phyloP scores from a whole-genome alignment of 164 flowering plant species.

The Tetrastigma voinierianum region DNA sequence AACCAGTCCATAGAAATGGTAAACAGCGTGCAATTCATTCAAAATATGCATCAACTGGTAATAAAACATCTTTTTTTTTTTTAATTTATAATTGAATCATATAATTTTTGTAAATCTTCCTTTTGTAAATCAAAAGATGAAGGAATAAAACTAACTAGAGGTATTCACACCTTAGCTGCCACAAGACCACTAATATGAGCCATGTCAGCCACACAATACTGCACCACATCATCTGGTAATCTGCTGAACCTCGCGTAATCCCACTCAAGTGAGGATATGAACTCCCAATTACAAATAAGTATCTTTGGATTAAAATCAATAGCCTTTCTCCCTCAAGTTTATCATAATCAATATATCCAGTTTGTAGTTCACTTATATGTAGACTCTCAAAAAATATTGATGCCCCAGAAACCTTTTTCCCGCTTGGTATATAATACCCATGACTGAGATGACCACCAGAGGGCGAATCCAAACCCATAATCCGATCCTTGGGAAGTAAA shows the following conservation, averaged over 20 bases:
- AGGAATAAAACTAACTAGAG: background rate
- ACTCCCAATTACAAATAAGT: conserved; percentile 52
- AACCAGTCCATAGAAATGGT: too few species aligned
- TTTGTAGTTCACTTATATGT: conserved; percentile 74
- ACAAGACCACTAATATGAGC: conserved; percentile 50
- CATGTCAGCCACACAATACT: conserved; percentile 50
- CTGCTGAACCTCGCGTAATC: conserved; percentile 40
- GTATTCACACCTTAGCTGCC: conserved; percentile 38
- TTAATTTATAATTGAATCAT: background rate
- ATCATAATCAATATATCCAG: conserved; percentile 86
- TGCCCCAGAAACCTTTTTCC: conserved; percentile 85
- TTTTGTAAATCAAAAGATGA: background rate
- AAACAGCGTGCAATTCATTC: too few species aligned
- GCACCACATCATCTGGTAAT: conserved; percentile 46
- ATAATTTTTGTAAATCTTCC: background rate
- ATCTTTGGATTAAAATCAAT: conserved; percentile 46
- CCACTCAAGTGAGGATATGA: conserved; percentile 53
- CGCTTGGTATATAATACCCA: conserved; percentile 54
- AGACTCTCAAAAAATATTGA: conserved; percentile 93
- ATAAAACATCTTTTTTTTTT: too few species aligned
- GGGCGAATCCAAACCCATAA: conserved; percentile 91
- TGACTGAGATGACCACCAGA: conserved; percentile 94
- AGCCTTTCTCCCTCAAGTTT: conserved; percentile 52
- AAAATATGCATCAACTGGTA: too few species aligned
- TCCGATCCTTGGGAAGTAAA: conserved; percentile 73